Evolutionary conservation across 495 filamentous ascomycete genomes (phyloP), one percentile per base, ranked within the genome.

Genomic region (Xylaria flabelliformis): DNA sequence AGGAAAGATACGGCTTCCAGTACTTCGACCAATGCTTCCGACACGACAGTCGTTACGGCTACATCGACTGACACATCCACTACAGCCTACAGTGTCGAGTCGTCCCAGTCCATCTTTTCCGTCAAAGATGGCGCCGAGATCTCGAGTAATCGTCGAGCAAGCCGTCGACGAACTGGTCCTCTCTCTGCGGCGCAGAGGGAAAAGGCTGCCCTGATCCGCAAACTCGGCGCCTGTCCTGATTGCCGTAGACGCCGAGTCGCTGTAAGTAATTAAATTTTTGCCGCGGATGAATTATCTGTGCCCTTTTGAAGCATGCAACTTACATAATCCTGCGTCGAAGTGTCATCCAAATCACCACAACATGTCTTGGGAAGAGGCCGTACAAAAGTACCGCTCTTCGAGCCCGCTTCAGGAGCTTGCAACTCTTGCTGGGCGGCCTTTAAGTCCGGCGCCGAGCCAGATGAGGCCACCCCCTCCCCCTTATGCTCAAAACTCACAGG

Each of bases 281-380:
- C 10, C 19, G 39, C 36, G 19, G 36, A 44, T 24, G 39, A 48
- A 19, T 46, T 34, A 32, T 68, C 50, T 51, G 26, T 48, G 19
- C 36, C 17, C 26, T 63, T 4, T 51, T 51, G 56, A 50, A 64
- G 50, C 29, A 50, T 66, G 56, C 59, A 62, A 71, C 77, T 79
- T 70, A 80, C 76, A 77, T 77, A 58, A 72, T 72, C 62, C 55
- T 56, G 48, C 64, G 55, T 65, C 32, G 26, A 74, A 86, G 85
- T 86, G 85, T 72, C 83, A 86, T 73, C 84, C 85, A 0, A 82
- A 82, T 64, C 85, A 86, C 74, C 83, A 85, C 71, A 82, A 81
- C 74, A 85, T 85, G 83, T 83, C 84, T 1, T 86, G 84, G 83
- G 85, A 86, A 74, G 83, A 85, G 42, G 82, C 83, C 29, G 77